These are phyloP conservation scores for Fusarium sp. DNA, from an alignment of 2,329 filamentous ascomycete species.

Conservation along the genomic window DNA sequence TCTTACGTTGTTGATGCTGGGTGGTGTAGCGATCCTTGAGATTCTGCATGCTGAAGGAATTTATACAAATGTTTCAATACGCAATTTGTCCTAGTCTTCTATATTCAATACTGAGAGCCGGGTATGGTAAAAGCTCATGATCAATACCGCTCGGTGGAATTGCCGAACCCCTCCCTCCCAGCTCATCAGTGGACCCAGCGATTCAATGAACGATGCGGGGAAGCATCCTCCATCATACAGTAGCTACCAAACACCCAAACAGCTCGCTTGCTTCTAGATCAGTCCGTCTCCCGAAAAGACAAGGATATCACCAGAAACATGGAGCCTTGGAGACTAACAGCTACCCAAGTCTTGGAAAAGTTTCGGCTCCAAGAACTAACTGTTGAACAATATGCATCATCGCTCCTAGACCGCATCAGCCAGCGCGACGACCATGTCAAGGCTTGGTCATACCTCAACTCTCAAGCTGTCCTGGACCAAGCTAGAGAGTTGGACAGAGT, in stretches of 20 bases:
- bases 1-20: conserved; percentile 55
- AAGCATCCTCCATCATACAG: not conserved
- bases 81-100: too few species aligned
- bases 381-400: conserved; percentile 63
- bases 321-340: conserved; percentile 51
- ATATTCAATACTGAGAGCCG: too few species aligned
- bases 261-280: too few species aligned
- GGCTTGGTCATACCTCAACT: conserved; percentile 64
- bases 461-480: conserved; percentile 59
- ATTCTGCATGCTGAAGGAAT: too few species aligned
- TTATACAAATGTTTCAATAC: too few species aligned
- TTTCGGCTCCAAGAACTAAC: conserved; percentile 59
- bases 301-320: not conserved
- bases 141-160: not conserved
- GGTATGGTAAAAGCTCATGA: not conserved
- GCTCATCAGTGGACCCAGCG: conserved; percentile 1
- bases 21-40: conserved; percentile 46
- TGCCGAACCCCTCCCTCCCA: conserved; percentile 29
- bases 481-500: conserved; percentile 64
- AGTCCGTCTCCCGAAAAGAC: not conserved
- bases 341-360: conserved; percentile 56
- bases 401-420: conserved; percentile 61
- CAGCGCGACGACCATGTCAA: conserved; percentile 60
- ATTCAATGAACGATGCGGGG: conserved; percentile 9
- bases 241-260: not conserved